phyloP scores from a whole-genome alignment of 805 yeast species.

The Kluyveromyces starmeri region DNA sequence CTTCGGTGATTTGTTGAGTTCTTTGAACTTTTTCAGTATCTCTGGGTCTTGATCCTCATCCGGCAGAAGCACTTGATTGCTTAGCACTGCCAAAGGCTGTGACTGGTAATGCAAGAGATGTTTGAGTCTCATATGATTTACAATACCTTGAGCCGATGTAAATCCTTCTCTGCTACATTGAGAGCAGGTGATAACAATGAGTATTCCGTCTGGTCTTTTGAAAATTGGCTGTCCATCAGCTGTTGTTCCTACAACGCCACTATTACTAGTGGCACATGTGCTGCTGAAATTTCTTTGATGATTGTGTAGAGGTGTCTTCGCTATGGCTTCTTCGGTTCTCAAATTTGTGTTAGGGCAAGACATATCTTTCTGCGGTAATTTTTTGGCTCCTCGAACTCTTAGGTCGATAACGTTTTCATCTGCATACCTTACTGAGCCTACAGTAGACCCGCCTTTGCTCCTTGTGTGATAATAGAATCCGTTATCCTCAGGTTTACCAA shows the following conservation, averaged over 20 bases:
- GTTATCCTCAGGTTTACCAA: neutral
- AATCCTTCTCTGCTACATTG: conserved; percentile 61
- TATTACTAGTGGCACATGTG: conserved; percentile 34
- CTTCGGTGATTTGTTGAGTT: conserved; percentile 19
- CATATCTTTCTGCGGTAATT: conserved; percentile 10
- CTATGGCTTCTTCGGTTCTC: conserved; percentile 12
- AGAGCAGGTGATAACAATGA: conserved; percentile 60
- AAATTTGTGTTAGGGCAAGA: too few relatives aligned
- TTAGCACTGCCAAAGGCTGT: conserved; percentile 66
- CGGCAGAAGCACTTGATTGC: conserved; percentile 47
- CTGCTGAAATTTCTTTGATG: conserved; percentile 28
- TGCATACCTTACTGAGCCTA: conserved; percentile 14
- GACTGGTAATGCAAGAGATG: conserved; percentile 63
- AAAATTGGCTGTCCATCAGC: conserved; percentile 43
- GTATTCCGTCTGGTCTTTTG: conserved; percentile 59
- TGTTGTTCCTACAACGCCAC: conserved; percentile 39
- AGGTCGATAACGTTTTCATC: conserved; percentile 14
- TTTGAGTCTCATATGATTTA: conserved; percentile 67
- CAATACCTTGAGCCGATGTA: conserved; percentile 71
- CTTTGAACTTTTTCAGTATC: conserved; percentile 21
- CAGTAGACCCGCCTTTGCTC: conserved; percentile 24
- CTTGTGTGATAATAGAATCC: conserved; percentile 24
- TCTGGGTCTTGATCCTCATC: conserved; percentile 19
- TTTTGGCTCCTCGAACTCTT: conserved; percentile 13
- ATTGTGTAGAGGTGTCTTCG: conserved; percentile 21